Percentiles rank a stretch among this genome's conserved stretches.
phyloP scores from a whole-genome alignment of 108 stramenopile species.

The Skeletonema costatum region DNA sequence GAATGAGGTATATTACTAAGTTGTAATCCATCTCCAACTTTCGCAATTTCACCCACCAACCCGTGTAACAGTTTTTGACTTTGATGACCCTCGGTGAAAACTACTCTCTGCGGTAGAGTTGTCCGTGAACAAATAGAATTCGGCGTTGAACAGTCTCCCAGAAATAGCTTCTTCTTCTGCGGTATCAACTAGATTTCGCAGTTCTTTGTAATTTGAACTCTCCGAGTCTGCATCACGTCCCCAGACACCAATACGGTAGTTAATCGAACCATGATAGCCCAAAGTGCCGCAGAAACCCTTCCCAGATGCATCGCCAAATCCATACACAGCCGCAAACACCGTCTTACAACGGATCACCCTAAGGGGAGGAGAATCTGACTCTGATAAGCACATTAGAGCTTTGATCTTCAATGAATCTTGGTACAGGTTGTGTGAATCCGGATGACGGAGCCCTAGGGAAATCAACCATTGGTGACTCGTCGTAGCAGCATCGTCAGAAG shows the following conservation, averaged over 20 bases:
- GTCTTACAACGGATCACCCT: not conserved
- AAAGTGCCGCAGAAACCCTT: slow-evolving; percentile 15
- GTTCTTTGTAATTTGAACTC: slow-evolving; percentile 32
- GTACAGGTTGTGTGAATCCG: no score
- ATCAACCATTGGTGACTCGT: not conserved
- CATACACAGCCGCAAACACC: not conserved
- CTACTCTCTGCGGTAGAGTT: slow-evolving; percentile 20
- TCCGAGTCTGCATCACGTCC: slow-evolving; percentile 7
- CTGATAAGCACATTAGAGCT: not conserved
- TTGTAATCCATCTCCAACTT: slow-evolving; percentile 10
- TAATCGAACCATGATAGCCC: not conserved
- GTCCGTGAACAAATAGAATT: slow-evolving; percentile 33
- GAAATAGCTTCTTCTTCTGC: slow-evolving; percentile 19
- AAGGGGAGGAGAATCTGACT: not conserved
- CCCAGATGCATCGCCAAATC: slow-evolving; percentile 16
- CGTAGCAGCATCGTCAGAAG: no score
- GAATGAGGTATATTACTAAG: slow-evolving; percentile 7
- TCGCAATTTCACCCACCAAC: slow-evolving; percentile 3
- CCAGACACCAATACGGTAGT: slow-evolving; percentile 15
- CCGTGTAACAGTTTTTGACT: not conserved
- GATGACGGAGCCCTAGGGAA: no score
- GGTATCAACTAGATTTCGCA: slow-evolving; percentile 36
- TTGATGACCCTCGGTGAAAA: slow-evolving; percentile 24
- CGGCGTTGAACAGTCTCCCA: slow-evolving; percentile 9
- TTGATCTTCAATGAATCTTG: no score